Conservation (phyloP, 345 rosid genomes). For the Linum trigynum region DNA sequence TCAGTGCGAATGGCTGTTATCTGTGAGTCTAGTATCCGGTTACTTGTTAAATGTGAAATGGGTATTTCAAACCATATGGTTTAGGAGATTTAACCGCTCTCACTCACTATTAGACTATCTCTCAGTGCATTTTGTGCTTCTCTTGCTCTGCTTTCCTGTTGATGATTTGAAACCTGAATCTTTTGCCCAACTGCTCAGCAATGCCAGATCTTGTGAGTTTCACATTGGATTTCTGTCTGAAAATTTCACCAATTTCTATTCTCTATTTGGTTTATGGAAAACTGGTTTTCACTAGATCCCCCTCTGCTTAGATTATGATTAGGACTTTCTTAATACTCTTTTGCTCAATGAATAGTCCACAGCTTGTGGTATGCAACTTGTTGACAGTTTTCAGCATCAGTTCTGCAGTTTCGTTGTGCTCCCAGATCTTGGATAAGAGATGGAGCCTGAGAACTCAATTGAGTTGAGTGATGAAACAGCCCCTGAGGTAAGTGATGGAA, state of each 20-base stretch:
- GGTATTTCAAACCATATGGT: too few species aligned
- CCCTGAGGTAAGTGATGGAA: conserved; percentile 19
- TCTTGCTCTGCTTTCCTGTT: neutral
- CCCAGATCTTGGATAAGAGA: conserved; percentile 16
- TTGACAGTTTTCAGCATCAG: neutral
- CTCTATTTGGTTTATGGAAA: neutral
- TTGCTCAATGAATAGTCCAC: neutral
- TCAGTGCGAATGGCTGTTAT: too few species aligned
- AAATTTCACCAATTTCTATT: too few species aligned
- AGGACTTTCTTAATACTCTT: neutral
- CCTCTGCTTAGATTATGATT: neutral
- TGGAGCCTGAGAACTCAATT: conserved; percentile 51
- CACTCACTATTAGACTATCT: neutral
- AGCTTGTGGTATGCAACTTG: neutral
- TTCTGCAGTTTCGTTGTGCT: conserved; percentile 18
- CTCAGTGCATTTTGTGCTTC: neutral
- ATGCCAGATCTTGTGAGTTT: conserved; percentile 6
- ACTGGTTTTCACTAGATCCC: neutral
- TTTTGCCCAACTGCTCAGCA: conserved; percentile 1
- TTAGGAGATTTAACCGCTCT: neutral
- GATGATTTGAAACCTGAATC: neutral
- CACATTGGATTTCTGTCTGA: neutral
- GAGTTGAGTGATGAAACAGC: conserved; percentile 29
- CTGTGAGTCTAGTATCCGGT: too few species aligned
- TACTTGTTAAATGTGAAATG: too few species aligned